Evolutionary conservation across 345 rosid species (phyloP), one percentile per base, ranked within the genome.

Genomic region (Odontarrhena argentea): DNA sequence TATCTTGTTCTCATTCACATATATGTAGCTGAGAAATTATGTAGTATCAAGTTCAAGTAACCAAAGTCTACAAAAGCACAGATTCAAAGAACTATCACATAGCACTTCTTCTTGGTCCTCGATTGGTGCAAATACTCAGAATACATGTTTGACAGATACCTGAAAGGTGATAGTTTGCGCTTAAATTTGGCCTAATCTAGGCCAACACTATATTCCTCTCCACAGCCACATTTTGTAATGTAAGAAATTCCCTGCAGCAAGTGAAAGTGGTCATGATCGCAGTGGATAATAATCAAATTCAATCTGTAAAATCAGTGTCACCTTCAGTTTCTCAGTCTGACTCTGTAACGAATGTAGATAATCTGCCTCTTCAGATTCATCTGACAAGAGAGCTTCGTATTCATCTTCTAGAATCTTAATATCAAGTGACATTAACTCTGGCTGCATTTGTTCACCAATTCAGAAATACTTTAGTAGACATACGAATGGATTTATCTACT

Each of bases 261-360:
- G 59, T 48, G 74, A 65, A 67, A 41, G 14, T n/a, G 70, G 38
- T 71, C 65, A 32, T 35, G 26, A 60, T 61, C 43, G 34, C 9
- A 46, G 22, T 15, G 9, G 9, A 26, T 43, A 28, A 43, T 15
- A 50, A 50, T 50, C 46, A 38, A 45, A 59, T 24, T 36, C 3
- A 64, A 58, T 38, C 52, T 7, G 3, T 18, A 35, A 45, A 42
- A 9, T 18, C 10, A 50, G 28, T 50, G 62, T 71, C 54, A 85
- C 90, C 92, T 83, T 67, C 65, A 91, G 76, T 69, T 79, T 74
- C 78, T 80, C 76, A 57, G 83, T 69, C 52, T 84, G 94, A 53
- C 57, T 28, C 69, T 54, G 77, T 77, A 86, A 70, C 37, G 90
- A 84, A 24, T 65, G 78, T 44, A 75, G 65, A 76, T 79, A 84